Conservation (phyloP, 2,329 filamentous ascomycete genomes). For the Colletotrichum ledebouriae region DNA sequence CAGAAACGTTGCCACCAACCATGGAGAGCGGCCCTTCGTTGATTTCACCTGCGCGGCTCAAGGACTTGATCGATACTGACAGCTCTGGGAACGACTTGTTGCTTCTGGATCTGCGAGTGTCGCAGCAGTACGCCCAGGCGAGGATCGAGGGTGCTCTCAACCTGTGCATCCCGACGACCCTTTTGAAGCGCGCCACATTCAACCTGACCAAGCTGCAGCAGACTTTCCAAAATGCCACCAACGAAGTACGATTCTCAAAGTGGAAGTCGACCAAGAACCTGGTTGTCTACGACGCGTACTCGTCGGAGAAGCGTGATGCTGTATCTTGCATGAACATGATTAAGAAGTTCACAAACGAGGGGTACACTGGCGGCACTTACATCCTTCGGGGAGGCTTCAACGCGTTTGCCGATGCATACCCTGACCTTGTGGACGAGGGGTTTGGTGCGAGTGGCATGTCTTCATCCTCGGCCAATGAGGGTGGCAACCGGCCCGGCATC, state of each 20-base stretch:
- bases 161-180: slow-evolving; percentile 93
- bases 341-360: slow-evolving; percentile 91
- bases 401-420: slow-evolving; percentile 77
- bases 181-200: slow-evolving; percentile 91
- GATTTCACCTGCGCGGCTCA: slow-evolving; percentile 68
- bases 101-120: slow-evolving; percentile 87
- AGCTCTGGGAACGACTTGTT: slow-evolving; percentile 64
- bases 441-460: slow-evolving; percentile 52
- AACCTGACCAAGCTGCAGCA: slow-evolving; percentile 89
- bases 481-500: slow-evolving; percentile 62
- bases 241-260: slow-evolving; percentile 78
- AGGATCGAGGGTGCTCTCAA: slow-evolving; percentile 87
- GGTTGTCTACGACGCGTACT: slow-evolving; percentile 87
- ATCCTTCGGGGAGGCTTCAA: slow-evolving; percentile 87
- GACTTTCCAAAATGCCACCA: slow-evolving; percentile 81
- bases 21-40: slow-evolving; percentile 63
- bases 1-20: slow-evolving; percentile 67
- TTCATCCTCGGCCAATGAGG: slow-evolving; percentile 60
- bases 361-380: slow-evolving; percentile 79
- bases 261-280: slow-evolving; percentile 84
- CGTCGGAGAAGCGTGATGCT: slow-evolving; percentile 84
- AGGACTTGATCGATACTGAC: slow-evolving; percentile 64
- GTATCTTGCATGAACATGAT: slow-evolving; percentile 85
- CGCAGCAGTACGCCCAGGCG: slow-evolving; percentile 82
- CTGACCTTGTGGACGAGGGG: slow-evolving; percentile 71